Evolutionary conservation across 2,329 filamentous ascomycete species (phyloP), one percentile per base, ranked within the genome.

Genomic region (Ophiocordyceps camponoti-floridani): DNA sequence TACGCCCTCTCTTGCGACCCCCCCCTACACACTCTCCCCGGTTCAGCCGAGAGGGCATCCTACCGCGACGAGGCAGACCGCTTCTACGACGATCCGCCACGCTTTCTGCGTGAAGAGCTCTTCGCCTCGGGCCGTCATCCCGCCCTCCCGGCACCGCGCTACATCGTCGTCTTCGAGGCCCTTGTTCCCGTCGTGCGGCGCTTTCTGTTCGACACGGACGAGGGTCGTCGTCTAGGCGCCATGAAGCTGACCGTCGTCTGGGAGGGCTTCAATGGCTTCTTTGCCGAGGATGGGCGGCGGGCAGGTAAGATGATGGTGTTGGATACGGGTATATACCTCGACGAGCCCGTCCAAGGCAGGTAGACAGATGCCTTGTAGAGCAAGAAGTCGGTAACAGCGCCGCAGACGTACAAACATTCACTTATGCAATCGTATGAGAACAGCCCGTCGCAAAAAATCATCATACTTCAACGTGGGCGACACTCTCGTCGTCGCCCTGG

Each of bases 1-100:
- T 88, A 88, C 69, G 89, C 88, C 0, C 67, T 96, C 14, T 82
- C 83, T 6, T 98, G 91, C 61, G 88, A 95, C 53, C 91, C 91
- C 2, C 91, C 91, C 0, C 64, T 98, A 12, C 65, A 80, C 53
- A 75, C 75, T 0, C 58, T 58, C 2, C 69, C 87, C 0, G 67
- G 71, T 26, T 68, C 73, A 0, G 59, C 62, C 6, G 73, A 84
- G 56, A 77, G 88, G 40, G 67, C 64, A 1, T 56, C 56, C 2
- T 98, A 98, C 61, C 66, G 82, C 14, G 88, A 95, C 58, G 89
- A 98, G 66, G 88, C 87, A 8, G 88, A 94, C 58, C 72, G 80
- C 41, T 98, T 98, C 66, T 96, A 94, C 62, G 73, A 82, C 48
- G 75, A 80, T 19, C 58, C 63, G 11, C 6, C 58, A 50, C 30